Percentiles rank a stretch among this genome's conserved stretches.
These are phyloP conservation scores for Cyphellophora europaea DNA, from an alignment of 2,329 filamentous ascomycete genomes.

Conservation along the genomic window DNA sequence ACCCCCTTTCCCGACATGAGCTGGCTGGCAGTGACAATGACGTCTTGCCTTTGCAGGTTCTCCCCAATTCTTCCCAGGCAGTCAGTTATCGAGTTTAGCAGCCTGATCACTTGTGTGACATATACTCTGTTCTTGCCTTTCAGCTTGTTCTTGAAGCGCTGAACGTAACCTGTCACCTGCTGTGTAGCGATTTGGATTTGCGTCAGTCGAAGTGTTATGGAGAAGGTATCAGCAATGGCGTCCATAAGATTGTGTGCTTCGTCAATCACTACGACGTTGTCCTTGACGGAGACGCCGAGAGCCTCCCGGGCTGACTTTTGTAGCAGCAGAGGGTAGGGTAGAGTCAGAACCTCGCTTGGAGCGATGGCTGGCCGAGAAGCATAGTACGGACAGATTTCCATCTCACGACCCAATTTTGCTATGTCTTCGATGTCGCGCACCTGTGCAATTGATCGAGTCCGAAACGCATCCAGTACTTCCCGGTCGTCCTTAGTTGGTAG, in stretches of 20 bases:
- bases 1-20: constrained; percentile 76
- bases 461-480: constrained; percentile 64
- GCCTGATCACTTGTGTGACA: constrained; percentile 73
- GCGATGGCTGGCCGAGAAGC: constrained; percentile 80
- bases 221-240: constrained; percentile 79
- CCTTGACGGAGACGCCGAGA: constrained; percentile 73
- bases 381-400: constrained; percentile 90
- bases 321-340: constrained; percentile 84
- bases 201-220: constrained; percentile 61
- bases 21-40: constrained; percentile 59
- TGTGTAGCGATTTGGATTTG: constrained; percentile 65
- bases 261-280: constrained; percentile 88
- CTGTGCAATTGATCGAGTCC: constrained; percentile 73
- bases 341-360: constrained; percentile 73
- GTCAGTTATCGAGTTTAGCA: constrained; percentile 67
- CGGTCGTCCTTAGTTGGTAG: constrained; percentile 71
- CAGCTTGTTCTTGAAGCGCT: constrained; percentile 76
- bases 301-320: constrained; percentile 83
- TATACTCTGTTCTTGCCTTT: constrained; percentile 89
- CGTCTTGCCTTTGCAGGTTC: constrained; percentile 43
- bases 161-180: constrained; percentile 74
- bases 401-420: constrained; percentile 62
- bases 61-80: constrained; percentile 51
- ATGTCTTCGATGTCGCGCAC: constrained; percentile 93
- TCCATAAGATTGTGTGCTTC: constrained; percentile 98